A percentile compares a stretch with the other conserved stretches of the same genome.
Evolutionary conservation across 768 basidiomycete species (phyloP).

Genomic region (Trametes gibbosa): DNA sequence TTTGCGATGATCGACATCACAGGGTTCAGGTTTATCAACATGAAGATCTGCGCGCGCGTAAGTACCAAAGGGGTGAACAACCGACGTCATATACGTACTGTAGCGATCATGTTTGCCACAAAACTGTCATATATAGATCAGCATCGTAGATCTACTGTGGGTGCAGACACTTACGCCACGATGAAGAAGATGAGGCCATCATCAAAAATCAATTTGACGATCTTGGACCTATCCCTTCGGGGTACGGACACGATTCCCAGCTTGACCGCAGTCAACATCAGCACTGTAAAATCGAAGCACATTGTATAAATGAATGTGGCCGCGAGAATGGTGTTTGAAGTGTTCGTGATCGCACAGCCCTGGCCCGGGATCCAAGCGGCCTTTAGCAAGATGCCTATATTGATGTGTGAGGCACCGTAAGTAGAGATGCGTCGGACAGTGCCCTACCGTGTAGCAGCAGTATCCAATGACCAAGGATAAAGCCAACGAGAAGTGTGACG

Average conservation of each 20-base stretch:
- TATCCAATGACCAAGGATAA: slow-evolving; percentile 71
- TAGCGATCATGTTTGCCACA: slow-evolving; percentile 40
- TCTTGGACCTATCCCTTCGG: slow-evolving; percentile 37
- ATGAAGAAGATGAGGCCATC: slow-evolving; percentile 77
- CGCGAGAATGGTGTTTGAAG: slow-evolving; percentile 60
- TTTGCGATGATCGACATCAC: slow-evolving; percentile 75
- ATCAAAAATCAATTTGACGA: slow-evolving; percentile 62
- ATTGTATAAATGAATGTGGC: slow-evolving; percentile 67
- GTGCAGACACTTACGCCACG: slow-evolving; percentile 51
- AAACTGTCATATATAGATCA: slow-evolving; percentile 35
- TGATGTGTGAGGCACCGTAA: neutral
- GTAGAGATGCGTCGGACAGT: neutral
- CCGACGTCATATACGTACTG: slow-evolving; percentile 18
- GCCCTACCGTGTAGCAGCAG: slow-evolving; percentile 58
- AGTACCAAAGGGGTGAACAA: neutral
- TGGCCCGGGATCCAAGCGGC: slow-evolving; percentile 51
- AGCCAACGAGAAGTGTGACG: slow-evolving; percentile 44
- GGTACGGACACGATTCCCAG: slow-evolving; percentile 36
- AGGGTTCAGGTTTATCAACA: slow-evolving; percentile 61
- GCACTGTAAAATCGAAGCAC: slow-evolving; percentile 54
- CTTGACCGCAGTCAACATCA: slow-evolving; percentile 59
- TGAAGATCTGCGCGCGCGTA: slow-evolving; percentile 40
- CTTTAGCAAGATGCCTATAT: slow-evolving; percentile 55
- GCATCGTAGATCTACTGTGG: neutral
- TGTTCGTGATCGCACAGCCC: slow-evolving; percentile 55